These are phyloP conservation scores for Aspergillus arachidicola DNA, from an alignment of 2,329 filamentous ascomycete genomes.

Conservation along the genomic window DNA sequence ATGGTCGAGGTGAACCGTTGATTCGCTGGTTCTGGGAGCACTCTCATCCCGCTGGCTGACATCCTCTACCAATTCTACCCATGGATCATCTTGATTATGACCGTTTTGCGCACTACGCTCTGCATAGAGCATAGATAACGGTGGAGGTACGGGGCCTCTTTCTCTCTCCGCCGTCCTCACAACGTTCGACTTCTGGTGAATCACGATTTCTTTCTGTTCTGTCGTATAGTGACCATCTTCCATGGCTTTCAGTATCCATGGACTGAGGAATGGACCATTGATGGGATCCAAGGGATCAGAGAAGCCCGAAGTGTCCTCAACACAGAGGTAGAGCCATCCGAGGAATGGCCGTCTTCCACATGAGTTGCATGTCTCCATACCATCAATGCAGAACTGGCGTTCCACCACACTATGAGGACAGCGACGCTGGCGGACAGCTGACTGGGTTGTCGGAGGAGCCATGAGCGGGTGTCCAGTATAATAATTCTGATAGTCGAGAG, in stretches of 20 bases:
- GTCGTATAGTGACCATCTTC: slow-evolving; percentile 45
- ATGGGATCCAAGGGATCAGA: slow-evolving; percentile 29
- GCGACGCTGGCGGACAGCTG: neutral
- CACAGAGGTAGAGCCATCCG: slow-evolving; percentile 76
- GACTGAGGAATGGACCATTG: slow-evolving; percentile 32
- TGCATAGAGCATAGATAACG: slow-evolving; percentile 8
- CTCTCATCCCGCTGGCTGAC: neutral
- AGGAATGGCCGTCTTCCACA: slow-evolving; percentile 61
- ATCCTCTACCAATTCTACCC: slow-evolving; percentile 3
- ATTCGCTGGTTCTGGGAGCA: neutral
- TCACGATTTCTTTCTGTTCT: slow-evolving; percentile 44
- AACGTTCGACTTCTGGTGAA: slow-evolving; percentile 43
- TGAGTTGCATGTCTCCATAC: slow-evolving; percentile 56
- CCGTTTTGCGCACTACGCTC: neutral
- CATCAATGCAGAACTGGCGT: slow-evolving; percentile 57
- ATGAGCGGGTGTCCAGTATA: neutral
- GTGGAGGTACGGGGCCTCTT: neutral
- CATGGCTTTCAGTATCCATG: slow-evolving; percentile 47
- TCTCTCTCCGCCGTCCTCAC: slow-evolving; percentile 27
- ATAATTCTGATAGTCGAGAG: neutral
- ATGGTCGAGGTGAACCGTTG: neutral
- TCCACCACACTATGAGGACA: slow-evolving; percentile 65
- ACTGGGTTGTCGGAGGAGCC: neutral
- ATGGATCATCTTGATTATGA: neutral
- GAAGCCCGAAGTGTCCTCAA: slow-evolving; percentile 60